A percentile compares a stretch with the other conserved stretches of the same genome.
Evolutionary conservation across 257 asterid species (phyloP).

Genomic region (Anisodus tanguticus): DNA sequence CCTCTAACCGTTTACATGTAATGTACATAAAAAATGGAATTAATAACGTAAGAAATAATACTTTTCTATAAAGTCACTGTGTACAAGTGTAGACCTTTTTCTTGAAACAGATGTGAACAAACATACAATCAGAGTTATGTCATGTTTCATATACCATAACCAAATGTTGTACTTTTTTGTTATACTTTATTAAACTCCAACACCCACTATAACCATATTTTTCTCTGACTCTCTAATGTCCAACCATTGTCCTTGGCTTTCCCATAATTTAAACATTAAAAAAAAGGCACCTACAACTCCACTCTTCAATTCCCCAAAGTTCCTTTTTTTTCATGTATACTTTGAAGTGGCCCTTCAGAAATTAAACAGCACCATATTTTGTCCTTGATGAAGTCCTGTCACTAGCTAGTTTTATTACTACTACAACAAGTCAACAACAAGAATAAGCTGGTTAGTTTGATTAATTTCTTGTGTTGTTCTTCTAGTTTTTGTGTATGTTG

Average conservation of each 20-base stretch:
- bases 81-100: conserved; percentile 2
- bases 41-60: no score
- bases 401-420: not conserved
- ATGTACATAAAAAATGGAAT: not conserved
- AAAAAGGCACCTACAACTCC: conserved; percentile 25
- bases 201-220: conserved; percentile 30
- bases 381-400: conserved; percentile 37
- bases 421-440: conserved; percentile 8
- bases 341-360: conserved; percentile 29
- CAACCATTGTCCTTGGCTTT: conserved; percentile 52
- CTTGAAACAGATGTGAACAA: conserved; percentile 36
- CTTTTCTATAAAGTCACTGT: not conserved
- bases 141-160: not conserved
- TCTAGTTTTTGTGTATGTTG: not conserved
- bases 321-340: conserved; percentile 17
- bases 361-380: conserved; percentile 33
- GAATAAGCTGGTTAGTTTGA: conserved; percentile 31
- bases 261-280: conserved; percentile 36
- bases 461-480: not conserved
- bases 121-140: conserved; percentile 32
- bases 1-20: not conserved
- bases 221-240: conserved; percentile 43
- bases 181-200: conserved; percentile 27
- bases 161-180: not conserved
- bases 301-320: conserved; percentile 25